Evolutionary conservation across 2,329 filamentous ascomycete species (phyloP).

Genomic region (Diaporthe destruens): DNA sequence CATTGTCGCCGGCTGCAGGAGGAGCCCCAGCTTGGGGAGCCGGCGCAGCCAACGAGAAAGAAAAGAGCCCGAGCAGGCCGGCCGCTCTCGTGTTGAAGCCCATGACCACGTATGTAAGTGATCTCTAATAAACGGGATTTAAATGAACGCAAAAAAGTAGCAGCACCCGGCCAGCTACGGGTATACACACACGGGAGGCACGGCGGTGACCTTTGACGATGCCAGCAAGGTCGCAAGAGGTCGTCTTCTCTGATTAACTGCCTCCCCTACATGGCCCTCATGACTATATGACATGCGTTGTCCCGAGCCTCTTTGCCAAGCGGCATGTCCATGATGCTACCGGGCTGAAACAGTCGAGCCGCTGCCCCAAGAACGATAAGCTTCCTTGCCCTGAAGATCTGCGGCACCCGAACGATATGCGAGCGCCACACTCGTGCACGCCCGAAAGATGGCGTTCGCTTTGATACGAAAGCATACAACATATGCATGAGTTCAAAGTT

Average conservation of each 20-base stretch:
- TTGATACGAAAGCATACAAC: conserved; percentile 11
- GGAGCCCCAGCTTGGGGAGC: conserved; percentile 22
- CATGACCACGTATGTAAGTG: conserved; percentile 21
- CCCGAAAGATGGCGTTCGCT: conserved; percentile 18
- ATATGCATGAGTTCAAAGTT: conserved; percentile 12
- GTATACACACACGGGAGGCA: conserved; percentile 19
- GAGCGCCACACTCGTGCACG: conserved; percentile 19
- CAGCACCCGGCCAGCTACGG: conserved; percentile 37
- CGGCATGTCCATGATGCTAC: conserved; percentile 38
- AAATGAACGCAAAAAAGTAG: conserved; percentile 29
- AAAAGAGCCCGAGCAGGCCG: conserved; percentile 33
- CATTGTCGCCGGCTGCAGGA: conserved; percentile 26
- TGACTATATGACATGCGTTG: conserved; percentile 19
- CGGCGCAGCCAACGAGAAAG: conserved; percentile 29
- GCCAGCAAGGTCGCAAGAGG: conserved; percentile 24
- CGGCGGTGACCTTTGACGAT: conserved; percentile 26
- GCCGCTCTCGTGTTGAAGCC: conserved; percentile 30
- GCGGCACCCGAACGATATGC: conserved; percentile 30
- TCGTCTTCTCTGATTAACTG: background rate
- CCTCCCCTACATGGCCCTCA: conserved; percentile 1
- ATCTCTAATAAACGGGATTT: background rate
- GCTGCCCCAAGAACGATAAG: conserved; percentile 21
- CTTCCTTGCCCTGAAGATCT: conserved; percentile 27
- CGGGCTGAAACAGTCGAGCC: conserved; percentile 36
- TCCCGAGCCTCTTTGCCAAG: conserved; percentile 35